A percentile compares a stretch with the other conserved stretches of the same genome.
Conservation (phyloP, 2,329 filamentous ascomycete genomes). For the Thermoascus crustaceus region DNA sequence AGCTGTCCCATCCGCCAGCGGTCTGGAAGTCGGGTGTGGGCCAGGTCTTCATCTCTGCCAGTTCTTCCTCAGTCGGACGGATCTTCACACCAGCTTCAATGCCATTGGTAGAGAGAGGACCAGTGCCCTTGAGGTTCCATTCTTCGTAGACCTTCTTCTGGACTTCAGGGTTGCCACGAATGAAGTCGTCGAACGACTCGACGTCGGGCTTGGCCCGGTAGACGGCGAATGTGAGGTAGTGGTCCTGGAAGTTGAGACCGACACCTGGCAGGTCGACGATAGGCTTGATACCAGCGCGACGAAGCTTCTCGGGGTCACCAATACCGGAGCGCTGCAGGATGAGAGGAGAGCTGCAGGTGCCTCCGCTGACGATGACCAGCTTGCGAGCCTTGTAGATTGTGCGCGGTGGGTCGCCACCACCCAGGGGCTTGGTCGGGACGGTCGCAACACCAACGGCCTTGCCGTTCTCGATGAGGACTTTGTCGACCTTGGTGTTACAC, state of each 20-base stretch:
- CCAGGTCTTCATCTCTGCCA: conserved; percentile 62
- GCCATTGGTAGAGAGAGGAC: conserved; percentile 67
- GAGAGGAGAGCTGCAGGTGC: conserved; percentile 64
- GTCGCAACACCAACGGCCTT: conserved; percentile 64
- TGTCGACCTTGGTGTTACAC: conserved; percentile 70
- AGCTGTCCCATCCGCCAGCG: conserved; percentile 61
- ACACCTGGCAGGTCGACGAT: conserved; percentile 65
- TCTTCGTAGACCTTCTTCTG: conserved; percentile 69
- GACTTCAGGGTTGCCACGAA: conserved; percentile 61
- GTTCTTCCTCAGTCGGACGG: conserved; percentile 60
- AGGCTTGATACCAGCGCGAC: conserved; percentile 58
- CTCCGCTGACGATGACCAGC: conserved; percentile 65
- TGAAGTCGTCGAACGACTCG: conserved; percentile 74
- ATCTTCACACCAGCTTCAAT: conserved; percentile 76
- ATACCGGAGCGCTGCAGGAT: conserved; percentile 70
- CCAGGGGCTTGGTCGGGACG: conserved; percentile 61
- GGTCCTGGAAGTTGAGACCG: conserved; percentile 69
- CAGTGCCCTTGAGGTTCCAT: conserved; percentile 72
- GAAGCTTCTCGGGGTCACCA: conserved; percentile 64
- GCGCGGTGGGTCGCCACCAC: conserved; percentile 44
- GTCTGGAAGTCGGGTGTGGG: conserved; percentile 63
- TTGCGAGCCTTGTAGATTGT: conserved; percentile 61
- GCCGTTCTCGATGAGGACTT: conserved; percentile 65
- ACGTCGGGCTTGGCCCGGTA: conserved; percentile 66
- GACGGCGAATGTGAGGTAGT: conserved; percentile 63